phyloP scores from a whole-genome alignment of 2,329 filamentous ascomycete species.

The Colletotrichum paranaense region DNA sequence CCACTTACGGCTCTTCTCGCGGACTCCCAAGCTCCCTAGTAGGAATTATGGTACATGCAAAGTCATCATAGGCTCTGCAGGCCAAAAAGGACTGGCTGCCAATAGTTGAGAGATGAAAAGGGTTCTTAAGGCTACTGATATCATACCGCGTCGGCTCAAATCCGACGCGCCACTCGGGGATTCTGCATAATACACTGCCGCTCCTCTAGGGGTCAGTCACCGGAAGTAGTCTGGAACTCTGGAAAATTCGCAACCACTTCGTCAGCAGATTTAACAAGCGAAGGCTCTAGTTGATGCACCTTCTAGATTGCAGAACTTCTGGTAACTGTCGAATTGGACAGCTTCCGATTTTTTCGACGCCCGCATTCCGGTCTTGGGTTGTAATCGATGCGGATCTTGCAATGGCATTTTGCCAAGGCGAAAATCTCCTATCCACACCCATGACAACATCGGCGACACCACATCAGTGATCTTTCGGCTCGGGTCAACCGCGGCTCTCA shows the following conservation, averaged over 20 bases:
- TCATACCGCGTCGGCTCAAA: background rate
- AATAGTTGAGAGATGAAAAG: background rate
- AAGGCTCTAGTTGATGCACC: background rate
- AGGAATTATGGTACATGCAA: background rate
- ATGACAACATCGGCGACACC: conserved; percentile 7
- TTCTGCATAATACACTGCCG: background rate
- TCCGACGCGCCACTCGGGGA: background rate
- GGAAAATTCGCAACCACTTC: background rate
- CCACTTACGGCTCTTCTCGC: background rate
- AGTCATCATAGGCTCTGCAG: background rate
- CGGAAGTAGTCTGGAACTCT: background rate
- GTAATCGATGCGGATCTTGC: conserved; percentile 11
- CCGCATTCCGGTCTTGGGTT: conserved; percentile 19
- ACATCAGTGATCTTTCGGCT: background rate
- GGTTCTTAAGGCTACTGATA: background rate
- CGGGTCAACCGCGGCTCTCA: conserved; percentile 11
- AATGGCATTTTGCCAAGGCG: background rate
- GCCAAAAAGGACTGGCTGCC: background rate
- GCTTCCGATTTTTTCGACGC: background rate
- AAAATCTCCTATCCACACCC: conserved; percentile 2
- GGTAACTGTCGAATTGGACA: background rate
- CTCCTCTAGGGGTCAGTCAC: background rate
- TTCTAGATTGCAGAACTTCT: background rate
- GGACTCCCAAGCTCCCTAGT: background rate
- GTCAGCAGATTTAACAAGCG: background rate